Evolutionary conservation across 805 yeast species (phyloP).

Genomic region (Saccharomycopsis oosterbeekiorum): DNA sequence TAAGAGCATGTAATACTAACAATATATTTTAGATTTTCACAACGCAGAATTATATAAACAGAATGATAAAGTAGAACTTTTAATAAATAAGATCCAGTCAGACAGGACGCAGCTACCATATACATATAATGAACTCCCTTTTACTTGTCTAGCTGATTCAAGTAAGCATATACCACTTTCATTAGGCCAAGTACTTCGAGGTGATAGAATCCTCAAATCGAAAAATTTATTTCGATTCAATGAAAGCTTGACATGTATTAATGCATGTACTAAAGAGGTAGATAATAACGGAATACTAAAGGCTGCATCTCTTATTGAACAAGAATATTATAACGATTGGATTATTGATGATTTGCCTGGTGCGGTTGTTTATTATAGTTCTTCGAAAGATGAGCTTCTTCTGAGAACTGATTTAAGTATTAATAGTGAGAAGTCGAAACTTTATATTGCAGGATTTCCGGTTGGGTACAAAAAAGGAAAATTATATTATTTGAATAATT

Average conservation of each 20-base stretch:
- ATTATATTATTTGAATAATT: slow-evolving; percentile 63
- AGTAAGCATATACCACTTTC: slow-evolving; percentile 52
- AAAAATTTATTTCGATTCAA: slow-evolving; percentile 58
- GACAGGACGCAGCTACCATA: slow-evolving; percentile 69
- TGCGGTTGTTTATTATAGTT: slow-evolving; percentile 68
- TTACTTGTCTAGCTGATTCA: slow-evolving; percentile 61
- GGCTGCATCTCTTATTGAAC: slow-evolving; percentile 52
- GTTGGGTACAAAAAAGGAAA: slow-evolving; percentile 58
- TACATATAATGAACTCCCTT: slow-evolving; percentile 68
- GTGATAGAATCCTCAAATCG: slow-evolving; percentile 72
- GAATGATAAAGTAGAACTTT: slow-evolving; percentile 49
- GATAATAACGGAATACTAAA: slow-evolving; percentile 39
- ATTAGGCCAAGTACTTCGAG: slow-evolving; percentile 67
- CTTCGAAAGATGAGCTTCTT: slow-evolving; percentile 63
- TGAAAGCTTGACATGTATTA: slow-evolving; percentile 52
- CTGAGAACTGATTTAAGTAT: slow-evolving; percentile 77
- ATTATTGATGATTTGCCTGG: slow-evolving; percentile 76
- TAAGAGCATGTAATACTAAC: neutral
- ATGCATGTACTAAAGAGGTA: slow-evolving; percentile 60
- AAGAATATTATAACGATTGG: slow-evolving; percentile 80
- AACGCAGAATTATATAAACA: neutral
- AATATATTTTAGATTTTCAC: neutral
- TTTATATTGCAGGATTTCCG: slow-evolving; percentile 82
- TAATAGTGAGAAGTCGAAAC: slow-evolving; percentile 47
- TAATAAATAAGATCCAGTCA: slow-evolving; percentile 72